Base-by-base conservation (phyloP, 2,329 filamentous ascomycete species). In the Didymella pomorum region DNA sequence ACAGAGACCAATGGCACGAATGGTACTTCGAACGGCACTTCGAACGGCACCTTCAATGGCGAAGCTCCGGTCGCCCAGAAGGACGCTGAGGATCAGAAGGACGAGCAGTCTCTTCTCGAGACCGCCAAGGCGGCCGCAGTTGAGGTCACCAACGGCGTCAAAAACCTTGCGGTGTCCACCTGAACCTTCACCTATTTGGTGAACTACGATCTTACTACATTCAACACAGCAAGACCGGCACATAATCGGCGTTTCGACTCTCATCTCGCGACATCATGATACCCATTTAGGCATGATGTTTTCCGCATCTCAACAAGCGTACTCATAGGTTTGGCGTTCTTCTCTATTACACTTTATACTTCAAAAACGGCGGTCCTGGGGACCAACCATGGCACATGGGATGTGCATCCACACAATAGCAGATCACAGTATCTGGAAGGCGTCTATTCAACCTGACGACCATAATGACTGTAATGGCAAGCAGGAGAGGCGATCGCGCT, bases 361-460 rank as follows among this genome's bases (percentile, higher is more conserved):
- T 11, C 16, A 43, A 43, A 23, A 26, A 2, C 41, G 41, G 41
- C 41, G 20, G 41, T 44, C 39, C 29, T 28, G 41, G 49, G 20
- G 23, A 14, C 10, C 20, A 11, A 37, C 35, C 21, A 26, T 8
- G 23, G 56, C 51, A 58, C 56, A 54, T 45, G 56, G 50, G 50
- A 54, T 58, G 56, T 58, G 56, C 51, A 60, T 61, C 29, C 41
- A 44, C 33, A 35, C n/a, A 39, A 35, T 56, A 53, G 49, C 26
- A 57, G 56, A 56, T 57, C 23, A 52, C 49, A 66, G 71, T 71
- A 71, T 72, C 53, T 65, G 64, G 66, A 67, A 71, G 73, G 73
- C 72, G 74, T 76, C 74, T 63, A 68, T 76, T 76, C 74, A 76
- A 76, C 74, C 73, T 70, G 71, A 76, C 74, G 73, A 70, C 73